Percentiles rank a stretch among this genome's conserved stretches.
phyloP scores from a whole-genome alignment of 345 rosid genomes.

The Eucalyptus albens region DNA sequence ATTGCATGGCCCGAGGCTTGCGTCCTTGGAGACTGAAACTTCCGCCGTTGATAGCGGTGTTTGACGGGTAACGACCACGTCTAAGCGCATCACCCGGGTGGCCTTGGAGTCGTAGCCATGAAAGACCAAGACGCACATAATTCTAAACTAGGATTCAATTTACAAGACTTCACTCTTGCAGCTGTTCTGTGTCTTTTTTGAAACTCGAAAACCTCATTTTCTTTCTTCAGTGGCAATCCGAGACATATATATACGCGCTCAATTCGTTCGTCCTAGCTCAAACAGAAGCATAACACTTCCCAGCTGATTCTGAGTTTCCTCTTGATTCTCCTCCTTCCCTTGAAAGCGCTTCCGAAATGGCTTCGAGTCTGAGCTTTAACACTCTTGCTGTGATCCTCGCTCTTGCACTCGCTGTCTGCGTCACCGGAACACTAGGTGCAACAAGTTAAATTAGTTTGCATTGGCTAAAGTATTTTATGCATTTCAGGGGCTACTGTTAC shows the following conservation, averaged over 20 bases:
- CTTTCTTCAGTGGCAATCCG: not conserved
- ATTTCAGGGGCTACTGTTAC: not conserved
- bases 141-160: not conserved
- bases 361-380: not conserved
- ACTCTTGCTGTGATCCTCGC: not conserved
- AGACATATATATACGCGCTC: not conserved
- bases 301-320: not conserved
- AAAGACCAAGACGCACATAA: not conserved
- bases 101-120: not conserved
- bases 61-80: not conserved
- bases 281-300: not conserved
- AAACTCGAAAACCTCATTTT: not conserved
- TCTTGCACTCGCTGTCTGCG: not conserved
- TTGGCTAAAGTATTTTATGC: not conserved
- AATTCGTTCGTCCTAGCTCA: not conserved
- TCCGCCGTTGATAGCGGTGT: not conserved
- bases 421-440: not conserved
- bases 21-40: not conserved
- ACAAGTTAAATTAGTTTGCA: not conserved
- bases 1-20: not conserved
- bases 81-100: not conserved
- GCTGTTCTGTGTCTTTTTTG: not conserved
- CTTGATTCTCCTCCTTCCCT: not conserved
- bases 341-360: not conserved
- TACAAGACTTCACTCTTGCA: not conserved